A percentile compares a stretch with the other conserved stretches of the same genome.
Evolutionary conservation across 2,329 filamentous ascomycete genomes (phyloP).

Genomic region (Calonectria ilicicola): DNA sequence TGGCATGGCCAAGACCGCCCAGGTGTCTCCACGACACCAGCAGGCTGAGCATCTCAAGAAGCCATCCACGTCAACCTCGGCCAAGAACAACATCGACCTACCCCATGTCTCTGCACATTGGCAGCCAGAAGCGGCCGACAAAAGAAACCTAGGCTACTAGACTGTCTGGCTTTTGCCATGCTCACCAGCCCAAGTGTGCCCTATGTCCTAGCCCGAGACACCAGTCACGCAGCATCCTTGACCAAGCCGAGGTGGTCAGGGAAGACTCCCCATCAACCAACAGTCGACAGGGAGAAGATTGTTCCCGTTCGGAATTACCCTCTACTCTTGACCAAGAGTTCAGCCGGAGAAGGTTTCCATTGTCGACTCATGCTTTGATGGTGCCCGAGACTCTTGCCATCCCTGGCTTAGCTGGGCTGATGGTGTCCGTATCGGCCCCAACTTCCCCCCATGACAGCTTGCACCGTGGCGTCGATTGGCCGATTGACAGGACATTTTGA

Average conservation of each 20-base stretch:
- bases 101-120: neutral
- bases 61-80: neutral
- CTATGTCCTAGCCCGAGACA: neutral
- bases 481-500: neutral
- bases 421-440: neutral
- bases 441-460: neutral
- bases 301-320: neutral
- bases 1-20: neutral
- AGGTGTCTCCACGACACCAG: neutral
- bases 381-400: slow-evolving; percentile 6
- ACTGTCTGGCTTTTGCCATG: neutral
- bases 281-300: neutral
- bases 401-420: slow-evolving; percentile 9
- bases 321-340: neutral
- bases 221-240: neutral
- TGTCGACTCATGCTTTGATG: neutral
- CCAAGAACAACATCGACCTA: neutral
- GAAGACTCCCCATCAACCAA: neutral
- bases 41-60: neutral
- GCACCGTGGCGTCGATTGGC: neutral
- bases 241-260: neutral
- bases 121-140: neutral
- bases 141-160: neutral
- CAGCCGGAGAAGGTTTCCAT: neutral
- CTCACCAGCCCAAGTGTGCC: neutral